Conservation (phyloP, 2,329 filamentous ascomycete genomes). For the Aspergillus sojae region DNA sequence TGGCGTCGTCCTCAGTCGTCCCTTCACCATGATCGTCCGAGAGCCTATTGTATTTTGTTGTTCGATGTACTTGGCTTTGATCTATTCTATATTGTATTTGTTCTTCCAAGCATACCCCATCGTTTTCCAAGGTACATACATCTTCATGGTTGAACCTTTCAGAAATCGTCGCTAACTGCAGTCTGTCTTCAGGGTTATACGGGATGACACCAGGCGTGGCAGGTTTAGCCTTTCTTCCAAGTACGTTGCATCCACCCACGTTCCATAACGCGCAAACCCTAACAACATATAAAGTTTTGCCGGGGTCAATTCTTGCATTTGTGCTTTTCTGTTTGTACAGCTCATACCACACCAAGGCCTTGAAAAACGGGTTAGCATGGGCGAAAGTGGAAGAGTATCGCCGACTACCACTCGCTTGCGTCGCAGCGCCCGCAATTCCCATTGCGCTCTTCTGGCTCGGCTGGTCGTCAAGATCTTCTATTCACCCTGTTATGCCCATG, state of each 20-base stretch:
- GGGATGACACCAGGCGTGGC: slow-evolving; percentile 30
- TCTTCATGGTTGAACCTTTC: neutral
- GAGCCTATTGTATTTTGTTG: slow-evolving; percentile 72
- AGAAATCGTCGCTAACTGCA: neutral
- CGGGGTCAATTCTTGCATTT: slow-evolving; percentile 61
- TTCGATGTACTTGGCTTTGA: slow-evolving; percentile 69
- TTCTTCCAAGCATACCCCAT: slow-evolving; percentile 73
- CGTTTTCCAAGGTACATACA: slow-evolving; percentile 57
- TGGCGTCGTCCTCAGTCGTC: slow-evolving; percentile 67
- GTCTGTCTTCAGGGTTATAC: slow-evolving; percentile 25
- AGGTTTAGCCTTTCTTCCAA: slow-evolving; percentile 35
- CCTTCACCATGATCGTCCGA: slow-evolving; percentile 69
- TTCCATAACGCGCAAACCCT: neutral
- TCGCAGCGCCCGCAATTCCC: slow-evolving; percentile 63
- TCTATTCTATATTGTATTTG: slow-evolving; percentile 69
- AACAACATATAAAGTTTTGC: slow-evolving; percentile 45
- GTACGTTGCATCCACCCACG: slow-evolving; percentile 10
- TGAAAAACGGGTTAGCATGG: slow-evolving; percentile 56
- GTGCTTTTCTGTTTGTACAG: slow-evolving; percentile 68
- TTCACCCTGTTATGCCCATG: slow-evolving; percentile 48
- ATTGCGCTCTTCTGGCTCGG: slow-evolving; percentile 55
- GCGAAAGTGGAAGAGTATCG: slow-evolving; percentile 61
- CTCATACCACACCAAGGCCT: slow-evolving; percentile 55
- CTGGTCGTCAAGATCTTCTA: slow-evolving; percentile 21
- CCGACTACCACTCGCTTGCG: slow-evolving; percentile 68